Evolutionary conservation across 352 stramenopile species (phyloP), one percentile per base, ranked within the genome.

Genomic region (Phytophthora sp.): DNA sequence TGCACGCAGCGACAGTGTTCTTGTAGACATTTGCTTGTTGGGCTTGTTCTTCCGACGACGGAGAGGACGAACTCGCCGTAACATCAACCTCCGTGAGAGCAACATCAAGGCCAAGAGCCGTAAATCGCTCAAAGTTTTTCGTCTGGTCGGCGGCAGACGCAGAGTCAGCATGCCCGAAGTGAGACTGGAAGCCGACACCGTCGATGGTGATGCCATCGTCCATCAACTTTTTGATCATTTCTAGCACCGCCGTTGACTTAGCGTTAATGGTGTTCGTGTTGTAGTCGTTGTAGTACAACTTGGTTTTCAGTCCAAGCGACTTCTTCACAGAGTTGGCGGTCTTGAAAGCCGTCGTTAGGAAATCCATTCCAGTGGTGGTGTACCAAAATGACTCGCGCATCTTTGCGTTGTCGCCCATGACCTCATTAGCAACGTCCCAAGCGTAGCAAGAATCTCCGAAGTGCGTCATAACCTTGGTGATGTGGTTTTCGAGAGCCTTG

Each of bases 361-460:
- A 74, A 8, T 74, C 66, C 49, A 58, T 74, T 1, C 67, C 67
- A 12, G 67, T 76, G 35, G 54, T 66, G 12, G 35, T 69, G 62
- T 76, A 76, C 67, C 67, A 76, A 46, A 72, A 76, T 3, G 67
- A 69, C 2, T 55, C 41, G 23, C 67, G 67, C 23, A 62, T 60
- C 23, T 57, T 39, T 1, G 44, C 67, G 52, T 76, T 48, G 45
- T 76, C 62, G 17, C 51, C 67, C 63, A 72, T 72, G 20, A 72
- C 63, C 18, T 76, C 67, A 31, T 76, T 76, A 15, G 64, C 67
- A n/a, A 76, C 67, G 13, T 76, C 67, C 62, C 62, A 72, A 1
- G 67, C 67, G 17, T 72, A 76, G 13, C 66, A 76, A 4, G 55
- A 48, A 26, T 76, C 66, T 1, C 66, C 66, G 8, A 69, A 76